Evolutionary conservation across 495 filamentous ascomycete species (phyloP), one percentile per base, ranked within the genome.

Genomic region (Ramalina intermedia): DNA sequence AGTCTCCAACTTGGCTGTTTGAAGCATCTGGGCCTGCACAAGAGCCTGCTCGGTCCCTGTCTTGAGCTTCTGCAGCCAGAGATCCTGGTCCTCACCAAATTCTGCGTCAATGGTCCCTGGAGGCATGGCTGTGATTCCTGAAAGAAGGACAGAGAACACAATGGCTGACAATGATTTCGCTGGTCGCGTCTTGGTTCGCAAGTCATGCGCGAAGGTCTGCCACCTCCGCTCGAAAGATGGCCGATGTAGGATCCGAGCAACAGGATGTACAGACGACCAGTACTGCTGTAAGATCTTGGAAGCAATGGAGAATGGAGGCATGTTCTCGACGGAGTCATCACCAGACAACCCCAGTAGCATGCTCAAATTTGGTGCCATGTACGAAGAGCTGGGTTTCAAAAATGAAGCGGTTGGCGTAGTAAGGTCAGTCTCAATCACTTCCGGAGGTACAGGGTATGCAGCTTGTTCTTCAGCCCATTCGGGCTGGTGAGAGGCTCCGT

Each of bases 1-100:
- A 0, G 80, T 83, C 64, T 84, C 79, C 9, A 82, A 61, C 50
- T 76, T 79, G 4, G 80, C 82, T 13, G 81, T 85, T 12, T 79
- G 68, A 44, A 86, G 58, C 48, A 86, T 84, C 57, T 79, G 75
- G 4, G 82, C 81, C 52, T 76, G 75, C 47, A 69, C 67, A 20
- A 87, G 66, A 21, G 80, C 74, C 3, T 68, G 69, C 65, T 86
- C 83, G 5, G 78, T 74, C 1, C 73, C 79, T 37, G 78, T 60
- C 55, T 75, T 79, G 51, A 84, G 74, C 42, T 70, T 73, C 20
- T 76, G 67, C 6, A 82, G 63, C 56, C 80, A 64, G 16, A 63
- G 60, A 14, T 61, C 50, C 57, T 79, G 81, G 4, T 66, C 41
- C 18, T 68, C 70, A 9, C 69, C 71, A 48, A 74, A 77, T 17